phyloP scores from a whole-genome alignment of 208 protist genomes.

The Crithidia acanthocephali region DNA sequence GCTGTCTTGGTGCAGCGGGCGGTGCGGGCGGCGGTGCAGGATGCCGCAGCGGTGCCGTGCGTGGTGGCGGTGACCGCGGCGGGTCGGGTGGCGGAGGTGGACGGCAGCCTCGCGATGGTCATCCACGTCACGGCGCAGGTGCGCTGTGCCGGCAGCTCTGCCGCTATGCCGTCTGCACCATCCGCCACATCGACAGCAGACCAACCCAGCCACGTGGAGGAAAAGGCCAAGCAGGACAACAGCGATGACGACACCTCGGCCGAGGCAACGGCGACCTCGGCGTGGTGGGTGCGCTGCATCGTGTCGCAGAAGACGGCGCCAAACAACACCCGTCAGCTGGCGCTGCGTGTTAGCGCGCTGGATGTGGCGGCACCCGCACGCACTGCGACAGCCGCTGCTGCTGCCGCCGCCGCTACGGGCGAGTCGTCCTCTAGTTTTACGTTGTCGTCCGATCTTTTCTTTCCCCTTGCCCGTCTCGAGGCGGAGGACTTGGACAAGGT shows the following conservation, averaged over 20 bases:
- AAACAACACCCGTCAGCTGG: conserved; percentile 27
- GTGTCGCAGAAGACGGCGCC: conserved; percentile 11
- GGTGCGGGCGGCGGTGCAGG: conserved; percentile 27
- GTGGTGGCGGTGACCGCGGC: conserved; percentile 40
- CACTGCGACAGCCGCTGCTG: not conserved
- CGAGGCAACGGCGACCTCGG: not conserved
- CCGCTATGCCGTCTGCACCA: no score
- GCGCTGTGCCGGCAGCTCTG: conserved; percentile 23
- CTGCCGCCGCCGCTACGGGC: not conserved
- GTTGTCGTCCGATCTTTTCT: conserved; percentile 27
- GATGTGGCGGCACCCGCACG: no score
- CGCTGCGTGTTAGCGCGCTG: conserved; percentile 28
- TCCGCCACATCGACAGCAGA: no score
- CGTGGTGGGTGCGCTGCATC: conserved; percentile 40
- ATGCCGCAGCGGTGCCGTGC: conserved; percentile 39
- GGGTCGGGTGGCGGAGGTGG: conserved; percentile 43
- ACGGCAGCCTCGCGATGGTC: conserved; percentile 45
- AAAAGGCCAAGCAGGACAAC: no score
- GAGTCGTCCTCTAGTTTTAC: not conserved
- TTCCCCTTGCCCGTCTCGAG: conserved; percentile 39
- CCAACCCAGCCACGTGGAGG: no score
- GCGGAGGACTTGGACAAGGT: conserved; percentile 38
- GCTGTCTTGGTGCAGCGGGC: conserved; percentile 8
- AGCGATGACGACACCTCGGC: not conserved
- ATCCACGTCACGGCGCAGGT: conserved; percentile 48